A percentile compares a stretch with the other conserved stretches of the same genome.
These are phyloP conservation scores for Clavispora phyllophila DNA, from an alignment of 805 yeast species.

Conservation along the genomic window DNA sequence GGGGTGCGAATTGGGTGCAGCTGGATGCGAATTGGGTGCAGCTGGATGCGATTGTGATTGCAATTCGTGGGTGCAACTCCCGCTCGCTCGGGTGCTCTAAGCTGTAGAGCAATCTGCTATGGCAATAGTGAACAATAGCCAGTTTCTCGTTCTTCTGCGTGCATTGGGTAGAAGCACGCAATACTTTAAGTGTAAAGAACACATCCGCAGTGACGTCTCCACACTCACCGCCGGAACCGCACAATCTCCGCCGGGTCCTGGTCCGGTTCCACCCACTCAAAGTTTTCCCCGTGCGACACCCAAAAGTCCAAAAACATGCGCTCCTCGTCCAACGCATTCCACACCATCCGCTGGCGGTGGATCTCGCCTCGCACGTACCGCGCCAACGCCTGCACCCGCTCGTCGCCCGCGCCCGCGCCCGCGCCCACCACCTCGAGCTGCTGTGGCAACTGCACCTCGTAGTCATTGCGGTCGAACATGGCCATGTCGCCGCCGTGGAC, in stretches of 20 bases:
- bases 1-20: too few relatives aligned
- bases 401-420: background rate
- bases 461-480: conserved; percentile 5
- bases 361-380: conserved; percentile 8
- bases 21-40: too few relatives aligned
- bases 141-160: too few relatives aligned
- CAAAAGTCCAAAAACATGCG: conserved; percentile 32
- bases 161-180: too few relatives aligned
- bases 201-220: too few relatives aligned
- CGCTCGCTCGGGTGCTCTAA: too few relatives aligned
- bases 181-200: too few relatives aligned
- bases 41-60: too few relatives aligned
- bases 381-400: conserved; percentile 2
- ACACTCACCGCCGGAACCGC: too few relatives aligned
- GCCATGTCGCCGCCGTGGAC: background rate
- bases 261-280: conserved; percentile 87
- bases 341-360: conserved; percentile 9
- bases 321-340: conserved; percentile 30
- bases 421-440: background rate
- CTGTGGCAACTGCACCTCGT: conserved; percentile 8
- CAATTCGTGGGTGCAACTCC: too few relatives aligned
- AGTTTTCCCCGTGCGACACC: conserved; percentile 61
- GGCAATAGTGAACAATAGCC: too few relatives aligned
- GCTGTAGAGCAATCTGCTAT: too few relatives aligned
- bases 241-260: conserved; percentile 68